Base-by-base conservation (phyloP, 1,284 basidiomycete species). In the Ceratorhiza oryzae-sativae region DNA sequence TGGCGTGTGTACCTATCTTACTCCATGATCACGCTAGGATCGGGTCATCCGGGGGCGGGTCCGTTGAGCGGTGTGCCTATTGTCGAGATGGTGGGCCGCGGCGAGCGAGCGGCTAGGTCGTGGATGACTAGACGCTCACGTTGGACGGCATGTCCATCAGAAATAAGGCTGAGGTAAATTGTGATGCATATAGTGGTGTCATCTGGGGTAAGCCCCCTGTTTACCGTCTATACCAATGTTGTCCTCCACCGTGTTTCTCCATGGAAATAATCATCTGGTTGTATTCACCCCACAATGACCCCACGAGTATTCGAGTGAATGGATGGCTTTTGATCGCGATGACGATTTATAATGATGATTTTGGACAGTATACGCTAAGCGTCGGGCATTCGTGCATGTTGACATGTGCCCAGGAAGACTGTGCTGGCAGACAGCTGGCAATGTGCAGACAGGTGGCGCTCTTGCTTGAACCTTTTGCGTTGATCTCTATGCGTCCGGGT, bases 221-320 rank as follows among this genome's bases (percentile, higher is more conserved):
- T n/a, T n/a, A 58, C 8, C 53, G n/a, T 34, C 32, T 41, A 36
- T 58, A 18, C 32, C 55, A 32, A 34, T 8, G 18, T 23, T 36
- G 32, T 58, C 55, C 20, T 34, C 5, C 8, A 13, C 32, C 18
- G 23, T n/a, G 6, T 13, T 36, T 58, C 36, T 58, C 51, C 55
- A 36, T 41, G 55, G 55, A 58, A 41, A 58, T 58, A 53, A n/a
- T 58, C 55, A 30, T 58, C 4, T 58, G 32, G 55, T 58, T 58
- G 32, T 58, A 34, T 58, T n/a, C 32, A 23, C 32, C n/a, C 13
- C 32, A 39, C 32, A 30, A 20, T 56, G 3, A 20, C 53, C 30
- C n/a, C 48, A 27, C 48, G 25, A 30, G 12, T 18, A 45, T 45
- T 45, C 18, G 15, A 45, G 3, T 8, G 42, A 18, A 9, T 45